Evolutionary conservation across 345 rosid species (phyloP).

Genomic region (Eucalyptus brandiana): DNA sequence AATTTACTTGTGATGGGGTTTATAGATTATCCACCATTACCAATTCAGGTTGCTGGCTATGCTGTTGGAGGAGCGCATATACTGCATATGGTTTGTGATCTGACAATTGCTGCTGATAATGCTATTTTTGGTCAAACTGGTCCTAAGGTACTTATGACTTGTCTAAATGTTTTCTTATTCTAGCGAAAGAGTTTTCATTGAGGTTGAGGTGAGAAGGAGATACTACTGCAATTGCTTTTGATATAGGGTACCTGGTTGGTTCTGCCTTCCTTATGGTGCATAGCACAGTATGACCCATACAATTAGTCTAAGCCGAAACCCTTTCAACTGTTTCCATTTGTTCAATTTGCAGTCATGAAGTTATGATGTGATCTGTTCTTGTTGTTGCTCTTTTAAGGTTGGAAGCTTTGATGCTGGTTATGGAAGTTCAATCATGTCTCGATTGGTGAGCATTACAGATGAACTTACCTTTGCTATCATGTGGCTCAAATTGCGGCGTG

Average conservation of each 20-base stretch:
- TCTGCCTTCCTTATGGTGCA: too few species aligned
- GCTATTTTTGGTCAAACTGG: slow-evolving; percentile 96
- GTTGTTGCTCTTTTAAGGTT: neutral
- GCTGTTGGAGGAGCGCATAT: slow-evolving; percentile 94
- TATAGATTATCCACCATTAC: neutral
- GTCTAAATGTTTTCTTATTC: neutral
- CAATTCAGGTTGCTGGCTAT: slow-evolving; percentile 85
- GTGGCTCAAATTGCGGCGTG: too few species aligned
- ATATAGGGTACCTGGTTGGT: too few species aligned
- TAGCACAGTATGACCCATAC: neutral
- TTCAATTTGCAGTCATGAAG: neutral
- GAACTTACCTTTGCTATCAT: too few species aligned
- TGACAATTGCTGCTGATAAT: slow-evolving; percentile 88
- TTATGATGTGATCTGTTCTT: neutral
- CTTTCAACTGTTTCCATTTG: neutral
- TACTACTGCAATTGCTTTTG: too few species aligned
- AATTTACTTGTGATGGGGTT: neutral
- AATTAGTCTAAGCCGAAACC: neutral
- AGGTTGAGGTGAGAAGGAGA: neutral
- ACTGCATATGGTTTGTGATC: slow-evolving; percentile 92
- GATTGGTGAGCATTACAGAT: too few species aligned
- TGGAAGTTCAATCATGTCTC: too few species aligned
- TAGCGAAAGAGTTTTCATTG: neutral
- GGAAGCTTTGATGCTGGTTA: too few species aligned
- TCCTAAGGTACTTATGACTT: slow-evolving; percentile 54